Conservation (phyloP, 1,284 basidiomycete genomes). For the Amylostereum areolatum region DNA sequence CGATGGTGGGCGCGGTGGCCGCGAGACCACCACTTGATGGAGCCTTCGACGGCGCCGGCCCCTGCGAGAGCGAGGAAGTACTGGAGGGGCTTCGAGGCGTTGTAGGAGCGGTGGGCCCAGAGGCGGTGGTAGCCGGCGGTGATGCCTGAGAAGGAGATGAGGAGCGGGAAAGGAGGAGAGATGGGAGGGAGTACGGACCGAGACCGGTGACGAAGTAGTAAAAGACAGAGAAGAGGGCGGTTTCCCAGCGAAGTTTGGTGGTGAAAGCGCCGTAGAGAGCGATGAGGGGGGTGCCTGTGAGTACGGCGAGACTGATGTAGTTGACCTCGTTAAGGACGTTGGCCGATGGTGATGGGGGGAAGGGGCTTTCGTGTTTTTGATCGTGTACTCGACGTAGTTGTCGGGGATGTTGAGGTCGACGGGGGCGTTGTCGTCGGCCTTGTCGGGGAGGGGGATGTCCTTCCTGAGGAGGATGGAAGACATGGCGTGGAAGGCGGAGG, state of each 20-base stretch:
- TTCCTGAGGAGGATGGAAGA: background rate
- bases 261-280: conserved; percentile 64
- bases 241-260: conserved; percentile 61
- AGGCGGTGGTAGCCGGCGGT: conserved; percentile 87
- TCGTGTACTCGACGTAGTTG: conserved; percentile 56
- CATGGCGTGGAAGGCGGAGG: background rate
- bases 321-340: conserved; percentile 27
- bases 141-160: conserved; percentile 33
- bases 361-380: conserved; percentile 44
- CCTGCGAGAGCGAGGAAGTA: conserved; percentile 76
- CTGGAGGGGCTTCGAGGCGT: conserved; percentile 77
- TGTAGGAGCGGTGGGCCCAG: conserved; percentile 90
- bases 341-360: conserved; percentile 33
- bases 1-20: conserved; percentile 92
- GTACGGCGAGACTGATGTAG: conserved; percentile 45
- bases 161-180: conserved; percentile 1
- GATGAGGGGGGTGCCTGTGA: conserved; percentile 68
- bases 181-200: conserved; percentile 33
- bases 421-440: conserved; percentile 8
- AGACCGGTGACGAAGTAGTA: conserved; percentile 88
- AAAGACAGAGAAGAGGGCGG: conserved; percentile 62
- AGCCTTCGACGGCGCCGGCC: conserved; percentile 85
- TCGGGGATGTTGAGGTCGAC: conserved; percentile 39
- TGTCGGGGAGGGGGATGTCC: background rate
- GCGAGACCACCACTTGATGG: conserved; percentile 93